Percentiles rank a stretch among this genome's conserved stretches.
phyloP scores from a whole-genome alignment of 1,284 basidiomycete species.

The Heterobasidion annosum region DNA sequence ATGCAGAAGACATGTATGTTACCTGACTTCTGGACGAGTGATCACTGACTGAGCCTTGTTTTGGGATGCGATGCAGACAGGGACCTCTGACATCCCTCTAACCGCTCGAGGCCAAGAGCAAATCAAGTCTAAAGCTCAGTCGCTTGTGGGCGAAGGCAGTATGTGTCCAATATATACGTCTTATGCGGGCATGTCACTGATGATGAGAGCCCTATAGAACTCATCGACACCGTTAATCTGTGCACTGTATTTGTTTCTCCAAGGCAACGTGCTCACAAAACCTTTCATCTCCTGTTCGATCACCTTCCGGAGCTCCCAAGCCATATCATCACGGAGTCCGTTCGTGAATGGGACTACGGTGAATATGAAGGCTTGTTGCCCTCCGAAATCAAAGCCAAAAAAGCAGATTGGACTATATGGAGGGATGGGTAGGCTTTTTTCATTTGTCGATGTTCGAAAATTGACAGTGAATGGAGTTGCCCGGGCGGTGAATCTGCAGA shows the following conservation, averaged over 20 bases:
- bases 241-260: conserved; percentile 78
- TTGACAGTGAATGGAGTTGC: conserved; percentile 45
- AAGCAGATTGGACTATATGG: conserved; percentile 77
- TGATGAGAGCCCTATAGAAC: conserved; percentile 33
- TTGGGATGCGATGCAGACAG: conserved; percentile 49
- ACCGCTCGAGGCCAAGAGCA: conserved; percentile 75
- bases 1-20: conserved; percentile 61
- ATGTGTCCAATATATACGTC: conserved; percentile 21
- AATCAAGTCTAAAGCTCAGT: conserved; percentile 54
- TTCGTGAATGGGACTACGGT: conserved; percentile 86
- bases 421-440: conserved; percentile 52
- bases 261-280: conserved; percentile 73
- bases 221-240: conserved; percentile 77
- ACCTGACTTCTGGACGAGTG: too few relatives aligned
- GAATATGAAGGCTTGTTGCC: conserved; percentile 80
- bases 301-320: conserved; percentile 40
- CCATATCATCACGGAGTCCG: conserved; percentile 55
- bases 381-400: conserved; percentile 61
- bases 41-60: too few relatives aligned
- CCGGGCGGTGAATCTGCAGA: conserved; percentile 79
- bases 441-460: neutral
- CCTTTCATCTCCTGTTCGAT: conserved; percentile 76
- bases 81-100: conserved; percentile 80
- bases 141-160: conserved; percentile 75
- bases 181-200: conserved; percentile 3